Evolutionary conservation across 179 eudicot species (phyloP).

Genomic region (Corrigiola litoralis): DNA sequence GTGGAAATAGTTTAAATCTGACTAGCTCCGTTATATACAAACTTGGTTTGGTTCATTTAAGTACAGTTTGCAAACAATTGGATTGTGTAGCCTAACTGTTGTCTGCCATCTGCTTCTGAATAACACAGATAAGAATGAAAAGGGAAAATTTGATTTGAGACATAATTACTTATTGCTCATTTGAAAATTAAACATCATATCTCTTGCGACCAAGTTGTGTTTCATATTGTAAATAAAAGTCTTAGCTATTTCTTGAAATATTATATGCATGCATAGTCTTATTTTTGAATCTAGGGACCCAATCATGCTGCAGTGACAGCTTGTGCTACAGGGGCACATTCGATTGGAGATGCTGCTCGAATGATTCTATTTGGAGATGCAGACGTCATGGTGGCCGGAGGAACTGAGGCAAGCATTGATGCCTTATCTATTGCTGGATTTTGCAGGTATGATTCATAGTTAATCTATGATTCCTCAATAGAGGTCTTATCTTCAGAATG

Average conservation of each 20-base stretch:
- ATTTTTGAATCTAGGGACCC: conserved; percentile 88
- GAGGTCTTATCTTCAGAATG: background rate
- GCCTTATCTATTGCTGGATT: conserved; percentile 95
- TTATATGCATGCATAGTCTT: conserved; percentile 43
- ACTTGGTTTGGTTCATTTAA: too few species aligned
- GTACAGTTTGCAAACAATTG: too few species aligned
- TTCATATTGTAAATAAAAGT: background rate
- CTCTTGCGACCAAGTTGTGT: background rate
- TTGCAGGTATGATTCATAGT: conserved; percentile 68
- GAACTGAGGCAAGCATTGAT: conserved; percentile 95
- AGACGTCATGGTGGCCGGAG: conserved; percentile 98
- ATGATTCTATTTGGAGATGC: conserved; percentile 98
- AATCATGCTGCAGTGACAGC: conserved; percentile 99
- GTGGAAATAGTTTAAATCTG: too few species aligned
- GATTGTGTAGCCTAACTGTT: too few species aligned
- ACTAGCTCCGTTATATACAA: too few species aligned
- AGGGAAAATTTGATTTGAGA: background rate
- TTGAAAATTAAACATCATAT: too few species aligned
- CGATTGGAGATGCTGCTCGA: conserved; percentile 95
- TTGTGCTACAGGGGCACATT: conserved; percentile 99
- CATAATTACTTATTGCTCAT: background rate
- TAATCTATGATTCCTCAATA: conserved; percentile 22
- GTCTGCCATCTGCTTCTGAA: background rate
- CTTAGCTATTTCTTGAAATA: conserved; percentile 4
- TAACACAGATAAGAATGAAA: background rate